Conservation (phyloP, 2,329 filamentous ascomycete genomes). For the Colletotrichum orchidophilum region DNA sequence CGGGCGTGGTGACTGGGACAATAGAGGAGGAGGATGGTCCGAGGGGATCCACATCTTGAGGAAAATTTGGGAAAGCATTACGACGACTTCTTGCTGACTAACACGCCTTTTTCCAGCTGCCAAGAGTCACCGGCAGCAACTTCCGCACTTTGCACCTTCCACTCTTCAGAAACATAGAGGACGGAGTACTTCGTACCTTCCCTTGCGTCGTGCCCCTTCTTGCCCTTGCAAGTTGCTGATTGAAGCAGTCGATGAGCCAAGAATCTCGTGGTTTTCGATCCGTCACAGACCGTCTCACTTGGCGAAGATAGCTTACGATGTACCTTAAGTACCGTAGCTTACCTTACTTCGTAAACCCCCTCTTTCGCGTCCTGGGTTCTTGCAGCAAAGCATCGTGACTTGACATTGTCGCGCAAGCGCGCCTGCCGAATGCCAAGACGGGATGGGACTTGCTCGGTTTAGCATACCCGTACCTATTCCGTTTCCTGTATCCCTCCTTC, state of each 20-base stretch:
- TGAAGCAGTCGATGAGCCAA: neutral
- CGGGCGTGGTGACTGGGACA: neutral
- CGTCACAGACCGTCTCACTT: neutral
- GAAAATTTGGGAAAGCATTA: constrained; percentile 34
- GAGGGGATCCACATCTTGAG: constrained; percentile 18
- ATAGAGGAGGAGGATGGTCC: neutral
- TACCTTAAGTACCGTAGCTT: neutral
- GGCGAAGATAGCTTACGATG: neutral
- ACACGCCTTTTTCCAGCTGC: constrained; percentile 2
- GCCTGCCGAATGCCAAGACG: constrained; percentile 13
- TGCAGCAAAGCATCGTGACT: neutral
- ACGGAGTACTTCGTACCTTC: neutral
- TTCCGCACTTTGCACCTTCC: constrained; percentile 19
- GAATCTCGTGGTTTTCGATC: neutral
- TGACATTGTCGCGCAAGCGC: neutral
- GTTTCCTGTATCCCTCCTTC: neutral
- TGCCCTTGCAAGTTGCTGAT: neutral
- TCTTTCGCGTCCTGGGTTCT: neutral
- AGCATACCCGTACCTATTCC: neutral
- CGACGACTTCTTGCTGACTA: constrained; percentile 33
- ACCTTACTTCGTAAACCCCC: too few relatives aligned
- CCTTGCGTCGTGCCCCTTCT: neutral
- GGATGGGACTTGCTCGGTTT: constrained; percentile 2
- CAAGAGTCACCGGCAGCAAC: constrained; percentile 29
- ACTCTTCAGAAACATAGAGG: neutral